Evolutionary conservation across 192 early-diverging fungal species (phyloP).

Genomic region (Piromyces finnis): DNA sequence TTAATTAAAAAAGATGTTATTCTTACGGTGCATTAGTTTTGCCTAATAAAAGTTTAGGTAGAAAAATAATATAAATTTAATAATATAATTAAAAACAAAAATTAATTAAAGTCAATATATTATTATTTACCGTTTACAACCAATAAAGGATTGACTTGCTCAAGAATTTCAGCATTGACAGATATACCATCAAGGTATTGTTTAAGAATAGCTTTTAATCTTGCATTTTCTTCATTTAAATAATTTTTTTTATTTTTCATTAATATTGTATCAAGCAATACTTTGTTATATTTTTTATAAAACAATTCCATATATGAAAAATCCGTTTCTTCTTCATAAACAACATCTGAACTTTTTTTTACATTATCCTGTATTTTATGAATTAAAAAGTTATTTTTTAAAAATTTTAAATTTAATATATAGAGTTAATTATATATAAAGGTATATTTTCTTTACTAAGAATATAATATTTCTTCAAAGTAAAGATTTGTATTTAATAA

Average conservation of each 20-base stretch:
- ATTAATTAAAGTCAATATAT: too few species aligned
- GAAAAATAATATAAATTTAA: too few species aligned
- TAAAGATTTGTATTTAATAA: too few species aligned
- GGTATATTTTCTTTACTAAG: too few species aligned
- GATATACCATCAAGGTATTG: conserved; percentile 43
- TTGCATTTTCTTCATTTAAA: conserved; percentile 27
- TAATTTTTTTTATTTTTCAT: conserved; percentile 18
- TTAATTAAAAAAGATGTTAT: too few species aligned
- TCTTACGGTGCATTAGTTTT: background rate
- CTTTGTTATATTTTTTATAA: conserved; percentile 40
- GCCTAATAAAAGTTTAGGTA: background rate
- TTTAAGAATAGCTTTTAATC: conserved; percentile 25
- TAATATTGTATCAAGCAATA: conserved; percentile 23
- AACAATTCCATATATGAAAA: conserved; percentile 23
- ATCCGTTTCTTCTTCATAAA: background rate
- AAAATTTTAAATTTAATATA: too few species aligned
- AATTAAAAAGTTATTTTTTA: too few species aligned
- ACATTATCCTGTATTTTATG: too few species aligned
- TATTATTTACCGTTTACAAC: conserved; percentile 27
- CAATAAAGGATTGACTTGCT: conserved; percentile 27
- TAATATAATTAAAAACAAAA: too few species aligned
- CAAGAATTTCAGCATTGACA: conserved; percentile 24
- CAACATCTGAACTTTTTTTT: background rate
- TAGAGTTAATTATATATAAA: too few species aligned
- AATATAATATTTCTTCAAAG: too few species aligned